phyloP scores from a whole-genome alignment of 2,329 filamentous ascomycete genomes.

The Aspergillus japonicus region DNA sequence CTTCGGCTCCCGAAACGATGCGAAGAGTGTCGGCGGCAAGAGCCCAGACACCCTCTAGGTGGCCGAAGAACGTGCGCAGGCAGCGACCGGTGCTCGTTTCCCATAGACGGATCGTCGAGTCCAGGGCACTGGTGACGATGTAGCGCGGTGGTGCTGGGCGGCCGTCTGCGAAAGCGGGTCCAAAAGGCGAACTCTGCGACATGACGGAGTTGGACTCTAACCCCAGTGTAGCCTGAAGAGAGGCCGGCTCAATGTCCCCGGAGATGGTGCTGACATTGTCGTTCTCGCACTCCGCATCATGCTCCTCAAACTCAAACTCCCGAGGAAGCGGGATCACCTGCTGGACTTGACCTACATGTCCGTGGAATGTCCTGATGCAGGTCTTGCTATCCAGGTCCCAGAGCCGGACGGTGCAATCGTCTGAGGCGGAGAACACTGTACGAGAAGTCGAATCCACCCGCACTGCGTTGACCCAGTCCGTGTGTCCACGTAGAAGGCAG shows the following conservation, averaged over 20 bases:
- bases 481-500: slow-evolving; percentile 77
- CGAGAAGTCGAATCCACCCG: slow-evolving; percentile 77
- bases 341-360: slow-evolving; percentile 93
- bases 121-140: slow-evolving; percentile 88
- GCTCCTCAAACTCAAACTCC: slow-evolving; percentile 86
- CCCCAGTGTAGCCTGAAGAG: slow-evolving; percentile 25
- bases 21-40: slow-evolving; percentile 84
- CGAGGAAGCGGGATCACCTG: slow-evolving; percentile 80
- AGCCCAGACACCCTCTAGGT: slow-evolving; percentile 94
- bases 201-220: slow-evolving; percentile 24
- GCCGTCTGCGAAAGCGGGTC: slow-evolving; percentile 59
- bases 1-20: slow-evolving; percentile 85
- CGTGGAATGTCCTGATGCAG: slow-evolving; percentile 75
- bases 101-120: slow-evolving; percentile 91
- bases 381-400: slow-evolving; percentile 87
- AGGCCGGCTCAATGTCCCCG: slow-evolving; percentile 28
- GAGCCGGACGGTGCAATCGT: slow-evolving; percentile 85
- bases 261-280: slow-evolving; percentile 46
- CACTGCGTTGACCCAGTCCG: slow-evolving; percentile 96
- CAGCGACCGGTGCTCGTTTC: slow-evolving; percentile 79
- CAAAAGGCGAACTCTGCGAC: slow-evolving; percentile 56
- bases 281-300: slow-evolving; percentile 58
- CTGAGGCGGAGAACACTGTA: slow-evolving; percentile 88
- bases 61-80: slow-evolving; percentile 90
- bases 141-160: slow-evolving; percentile 80